These are phyloP conservation scores for Alternaria infectoria DNA, from an alignment of 2,329 filamentous ascomycete genomes.

Conservation along the genomic window DNA sequence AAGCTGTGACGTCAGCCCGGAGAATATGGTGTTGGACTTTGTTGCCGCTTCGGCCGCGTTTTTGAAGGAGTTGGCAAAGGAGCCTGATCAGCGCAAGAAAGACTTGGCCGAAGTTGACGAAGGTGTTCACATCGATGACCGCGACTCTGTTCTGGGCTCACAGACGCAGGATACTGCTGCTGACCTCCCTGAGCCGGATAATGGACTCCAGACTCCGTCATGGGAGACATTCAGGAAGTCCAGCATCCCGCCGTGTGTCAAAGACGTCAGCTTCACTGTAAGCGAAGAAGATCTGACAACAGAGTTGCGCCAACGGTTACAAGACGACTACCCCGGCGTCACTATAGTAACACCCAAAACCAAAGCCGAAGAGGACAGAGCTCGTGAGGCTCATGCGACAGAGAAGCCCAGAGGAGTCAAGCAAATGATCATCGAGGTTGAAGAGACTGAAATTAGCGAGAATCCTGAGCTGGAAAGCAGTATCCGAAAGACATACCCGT, in stretches of 20 bases:
- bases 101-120: neutral
- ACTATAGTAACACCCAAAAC: neutral
- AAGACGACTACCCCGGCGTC: slow-evolving; percentile 5
- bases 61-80: neutral
- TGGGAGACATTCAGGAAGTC: slow-evolving; percentile 1
- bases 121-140: neutral
- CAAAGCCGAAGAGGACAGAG: neutral
- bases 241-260: slow-evolving; percentile 3
- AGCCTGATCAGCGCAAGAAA: neutral
- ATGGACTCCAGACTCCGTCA: neutral
- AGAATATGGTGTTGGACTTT: neutral
- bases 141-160: neutral
- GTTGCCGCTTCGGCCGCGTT: neutral
- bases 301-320: neutral
- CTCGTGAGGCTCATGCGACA: neutral
- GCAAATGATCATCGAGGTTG: slow-evolving; percentile 12
- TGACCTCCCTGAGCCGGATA: neutral
- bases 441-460: neutral
- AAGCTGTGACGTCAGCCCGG: neutral
- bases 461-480: neutral
- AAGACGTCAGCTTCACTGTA: slow-evolving; percentile 4
- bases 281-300: slow-evolving; percentile 1
- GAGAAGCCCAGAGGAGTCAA: slow-evolving; percentile 11
- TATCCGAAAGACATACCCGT: slow-evolving; percentile 12
- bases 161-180: neutral